Base-by-base conservation (phyloP, 2,329 filamentous ascomycete genomes). In the Dactylellina drechsleri region DNA sequence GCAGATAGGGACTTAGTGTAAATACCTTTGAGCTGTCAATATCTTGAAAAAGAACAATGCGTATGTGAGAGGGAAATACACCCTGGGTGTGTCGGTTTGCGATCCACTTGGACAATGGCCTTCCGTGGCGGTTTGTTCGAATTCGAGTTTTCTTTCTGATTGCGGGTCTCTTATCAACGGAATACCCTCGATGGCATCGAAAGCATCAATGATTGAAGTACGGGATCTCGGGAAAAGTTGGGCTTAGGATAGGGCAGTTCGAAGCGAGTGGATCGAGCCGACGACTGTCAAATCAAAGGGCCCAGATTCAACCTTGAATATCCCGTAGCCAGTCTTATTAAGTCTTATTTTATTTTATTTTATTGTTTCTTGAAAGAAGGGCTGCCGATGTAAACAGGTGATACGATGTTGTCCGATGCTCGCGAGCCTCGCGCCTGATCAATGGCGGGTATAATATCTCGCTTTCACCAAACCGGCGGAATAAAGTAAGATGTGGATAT, bases 1-100 rank as follows among this genome's bases (percentile, higher is more conserved):
- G 54, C 60, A 66, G 43, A 47, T 10, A 8, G 53, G 53, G 53
- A 65, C 45, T 54, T 60, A 65, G 52, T 60, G 56, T 49, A 66
- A 73, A 66, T 73, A 73, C 68, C 68, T 71, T 58, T 40, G 36
- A 73, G 58, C 41, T 60, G 60, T 73, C 60, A 64, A 60, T 65
- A 73, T 54, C 53, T n/a, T 58, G 47, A n/a, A 18, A 49, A 41
- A 28, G 40, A 45, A 10, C 5, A 52, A 18, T 20, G 47, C 12
- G 41, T 54, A 36, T 53, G 67, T 54, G 49, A 54, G 54, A 41
- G 23, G 23, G 23, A 45, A 53, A 45, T 36, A 54, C 23, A 66
- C 54, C 67, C 67, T 60, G 61, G 53, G 23, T 45, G 52, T 52
- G 50, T 23, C 31, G 31, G 36, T 43, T 68, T 49, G 49, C 57